Conservation (phyloP, 2,329 filamentous ascomycete genomes). For the Coccinonectria pachysandricola region DNA sequence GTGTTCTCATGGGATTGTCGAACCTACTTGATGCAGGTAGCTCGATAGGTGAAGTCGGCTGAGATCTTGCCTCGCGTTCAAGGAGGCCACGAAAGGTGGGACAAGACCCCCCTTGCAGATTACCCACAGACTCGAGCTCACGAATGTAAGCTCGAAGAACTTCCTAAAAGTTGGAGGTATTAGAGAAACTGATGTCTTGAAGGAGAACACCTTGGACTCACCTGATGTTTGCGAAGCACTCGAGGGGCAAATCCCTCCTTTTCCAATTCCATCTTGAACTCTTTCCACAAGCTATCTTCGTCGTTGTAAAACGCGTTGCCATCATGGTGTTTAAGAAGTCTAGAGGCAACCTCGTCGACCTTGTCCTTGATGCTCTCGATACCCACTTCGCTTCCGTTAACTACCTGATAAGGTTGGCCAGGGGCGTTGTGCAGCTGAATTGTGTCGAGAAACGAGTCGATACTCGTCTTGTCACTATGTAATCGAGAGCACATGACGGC, state of each 20-base stretch:
- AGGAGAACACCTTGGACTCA: conserved; percentile 26
- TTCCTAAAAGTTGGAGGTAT: conserved; percentile 30
- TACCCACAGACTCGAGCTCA: conserved; percentile 42
- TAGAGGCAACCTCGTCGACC: conserved; percentile 45
- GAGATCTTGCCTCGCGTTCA: conserved; percentile 29
- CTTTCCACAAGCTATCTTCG: conserved; percentile 45
- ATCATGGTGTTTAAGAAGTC: conserved; percentile 35
- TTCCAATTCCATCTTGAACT: conserved; percentile 48
- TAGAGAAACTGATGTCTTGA: conserved; percentile 1
- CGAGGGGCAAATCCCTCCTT: conserved; percentile 47
- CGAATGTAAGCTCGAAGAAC: conserved; percentile 51
- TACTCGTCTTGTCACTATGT: conserved; percentile 38
- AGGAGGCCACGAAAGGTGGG: conserved; percentile 44
- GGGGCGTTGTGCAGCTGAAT: conserved; percentile 42
- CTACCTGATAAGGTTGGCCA: conserved; percentile 25
- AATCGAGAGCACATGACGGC: conserved; percentile 36
- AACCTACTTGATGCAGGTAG: conserved; percentile 25
- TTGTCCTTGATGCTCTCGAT: conserved; percentile 49
- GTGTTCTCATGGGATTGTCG: conserved; percentile 32
- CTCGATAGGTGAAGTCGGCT: conserved; percentile 25
- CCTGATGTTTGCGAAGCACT: conserved; percentile 47
- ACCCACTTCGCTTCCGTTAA: conserved; percentile 27
- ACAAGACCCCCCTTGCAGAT: conserved; percentile 31
- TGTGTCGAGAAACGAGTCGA: conserved; percentile 47
- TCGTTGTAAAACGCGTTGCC: conserved; percentile 29